Evolutionary conservation across 2,329 filamentous ascomycete species (phyloP).

Genomic region (Trichoderma semiorbis): DNA sequence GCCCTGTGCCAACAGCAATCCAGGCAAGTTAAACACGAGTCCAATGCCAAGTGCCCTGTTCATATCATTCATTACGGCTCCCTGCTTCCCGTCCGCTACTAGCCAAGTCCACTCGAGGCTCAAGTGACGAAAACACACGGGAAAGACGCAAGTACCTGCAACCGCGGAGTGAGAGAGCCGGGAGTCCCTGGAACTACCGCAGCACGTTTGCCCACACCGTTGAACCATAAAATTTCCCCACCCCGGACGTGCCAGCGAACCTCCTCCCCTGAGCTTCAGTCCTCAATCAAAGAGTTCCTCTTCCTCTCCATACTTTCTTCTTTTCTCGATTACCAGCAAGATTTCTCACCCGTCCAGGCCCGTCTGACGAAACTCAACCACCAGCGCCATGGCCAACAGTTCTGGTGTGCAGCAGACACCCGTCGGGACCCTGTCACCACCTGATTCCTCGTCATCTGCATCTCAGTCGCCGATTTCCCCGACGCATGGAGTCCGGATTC

Average conservation of each 20-base stretch:
- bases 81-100: neutral
- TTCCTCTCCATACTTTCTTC: neutral
- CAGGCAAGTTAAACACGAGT: neutral
- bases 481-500: constrained; percentile 7
- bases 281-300: neutral
- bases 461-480: constrained; percentile 20
- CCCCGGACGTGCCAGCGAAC: constrained; percentile 1
- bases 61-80: neutral
- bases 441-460: constrained; percentile 12
- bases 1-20: neutral
- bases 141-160: neutral
- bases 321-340: neutral
- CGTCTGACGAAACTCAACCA: neutral
- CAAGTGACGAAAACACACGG: neutral
- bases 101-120: neutral
- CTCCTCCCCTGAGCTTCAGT: constrained; percentile 6
- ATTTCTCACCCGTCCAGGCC: neutral
- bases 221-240: constrained; percentile 16
- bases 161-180: neutral
- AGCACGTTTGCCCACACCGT: neutral
- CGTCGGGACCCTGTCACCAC: constrained; percentile 15
- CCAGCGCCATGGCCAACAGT: constrained; percentile 16
- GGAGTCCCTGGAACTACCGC: constrained; percentile 10
- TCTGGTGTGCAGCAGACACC: constrained; percentile 18
- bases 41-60: neutral